phyloP scores from a whole-genome alignment of 495 filamentous ascomycete species.

The Hyphodiscus hymeniophilus region DNA sequence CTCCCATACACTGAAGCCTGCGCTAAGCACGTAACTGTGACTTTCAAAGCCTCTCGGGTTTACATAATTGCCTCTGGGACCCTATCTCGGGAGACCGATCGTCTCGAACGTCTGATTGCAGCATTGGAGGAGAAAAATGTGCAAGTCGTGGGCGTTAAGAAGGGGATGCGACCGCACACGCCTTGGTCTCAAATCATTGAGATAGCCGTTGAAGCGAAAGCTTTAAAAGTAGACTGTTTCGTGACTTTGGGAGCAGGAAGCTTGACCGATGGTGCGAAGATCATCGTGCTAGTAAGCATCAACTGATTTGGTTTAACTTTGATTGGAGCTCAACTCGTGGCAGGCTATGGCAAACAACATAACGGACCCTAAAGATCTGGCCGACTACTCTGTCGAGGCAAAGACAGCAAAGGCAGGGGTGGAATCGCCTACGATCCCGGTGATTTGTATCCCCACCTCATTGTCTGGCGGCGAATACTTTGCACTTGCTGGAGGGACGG shows the following conservation, averaged over 20 bases:
- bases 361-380: neutral
- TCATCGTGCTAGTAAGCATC: slow-evolving; percentile 39
- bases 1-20: slow-evolving; percentile 26
- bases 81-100: slow-evolving; percentile 40
- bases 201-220: slow-evolving; percentile 36
- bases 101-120: slow-evolving; percentile 29
- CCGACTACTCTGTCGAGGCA: slow-evolving; percentile 1
- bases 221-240: slow-evolving; percentile 39
- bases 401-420: neutral
- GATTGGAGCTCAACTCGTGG: neutral
- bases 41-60: slow-evolving; percentile 40
- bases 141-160: slow-evolving; percentile 28
- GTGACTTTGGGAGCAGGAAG: slow-evolving; percentile 52
- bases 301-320: neutral
- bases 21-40: slow-evolving; percentile 31
- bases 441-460: slow-evolving; percentile 50
- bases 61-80: slow-evolving; percentile 51
- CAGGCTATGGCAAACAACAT: neutral
- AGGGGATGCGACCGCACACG: slow-evolving; percentile 51
- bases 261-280: slow-evolving; percentile 51
- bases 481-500: slow-evolving; percentile 45
- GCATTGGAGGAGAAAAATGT: slow-evolving; percentile 36
- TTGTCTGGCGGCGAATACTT: slow-evolving; percentile 55
- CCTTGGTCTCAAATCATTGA: slow-evolving; percentile 49
- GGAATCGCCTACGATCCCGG: slow-evolving; percentile 37